Evolutionary conservation across 495 filamentous ascomycete genomes (phyloP).

Genomic region (Astrocystis sublimbata): DNA sequence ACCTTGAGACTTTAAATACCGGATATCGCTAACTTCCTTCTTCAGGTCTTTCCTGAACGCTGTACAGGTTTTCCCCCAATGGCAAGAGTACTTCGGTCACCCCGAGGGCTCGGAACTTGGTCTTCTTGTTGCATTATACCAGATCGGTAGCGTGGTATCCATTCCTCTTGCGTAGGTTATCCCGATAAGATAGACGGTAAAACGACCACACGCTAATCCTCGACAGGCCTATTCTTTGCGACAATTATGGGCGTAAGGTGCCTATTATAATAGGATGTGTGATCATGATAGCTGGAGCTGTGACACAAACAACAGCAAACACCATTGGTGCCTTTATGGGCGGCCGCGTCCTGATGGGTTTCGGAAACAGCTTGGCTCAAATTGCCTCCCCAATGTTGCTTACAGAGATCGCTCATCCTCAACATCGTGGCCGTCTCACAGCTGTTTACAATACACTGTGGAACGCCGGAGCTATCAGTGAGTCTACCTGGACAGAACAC

Average conservation of each 20-base stretch:
- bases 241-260: slow-evolving; percentile 61
- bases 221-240: slow-evolving; percentile 58
- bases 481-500: slow-evolving; percentile 1
- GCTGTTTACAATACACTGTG: slow-evolving; percentile 67
- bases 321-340: slow-evolving; percentile 49
- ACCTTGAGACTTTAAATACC: background rate
- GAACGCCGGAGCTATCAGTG: slow-evolving; percentile 57
- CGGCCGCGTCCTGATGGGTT: slow-evolving; percentile 55
- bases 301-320: slow-evolving; percentile 54
- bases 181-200: background rate
- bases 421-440: slow-evolving; percentile 66
- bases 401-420: slow-evolving; percentile 65
- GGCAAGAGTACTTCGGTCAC: slow-evolving; percentile 52
- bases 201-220: slow-evolving; percentile 22
- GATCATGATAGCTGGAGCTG: slow-evolving; percentile 64
- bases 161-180: slow-evolving; percentile 63
- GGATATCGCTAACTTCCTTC: slow-evolving; percentile 16
- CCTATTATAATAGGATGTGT: slow-evolving; percentile 62
- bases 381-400: slow-evolving; percentile 64
- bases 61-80: slow-evolving; percentile 54
- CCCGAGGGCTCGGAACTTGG: slow-evolving; percentile 57
- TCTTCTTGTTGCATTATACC: slow-evolving; percentile 68
- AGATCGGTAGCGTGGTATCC: slow-evolving; percentile 63
- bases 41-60: slow-evolving; percentile 56
- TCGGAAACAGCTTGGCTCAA: slow-evolving; percentile 60